Conservation (phyloP, 768 basidiomycete genomes). For the Leccinum subgranulosum region DNA sequence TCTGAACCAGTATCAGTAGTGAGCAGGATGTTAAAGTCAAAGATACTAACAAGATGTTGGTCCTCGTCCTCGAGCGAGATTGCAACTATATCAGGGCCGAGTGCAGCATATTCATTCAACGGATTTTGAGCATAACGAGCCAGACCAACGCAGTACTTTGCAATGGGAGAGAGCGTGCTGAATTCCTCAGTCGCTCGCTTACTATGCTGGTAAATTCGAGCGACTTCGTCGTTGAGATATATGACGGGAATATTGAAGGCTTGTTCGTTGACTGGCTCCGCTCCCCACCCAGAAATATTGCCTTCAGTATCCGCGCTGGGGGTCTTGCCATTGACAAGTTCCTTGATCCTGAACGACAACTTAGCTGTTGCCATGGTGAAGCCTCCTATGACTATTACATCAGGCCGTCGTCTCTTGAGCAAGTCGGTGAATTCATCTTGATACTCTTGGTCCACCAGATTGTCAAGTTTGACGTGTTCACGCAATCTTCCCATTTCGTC, state of each 20-base stretch:
- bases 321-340: slow-evolving; percentile 38
- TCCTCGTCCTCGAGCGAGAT: slow-evolving; percentile 82
- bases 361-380: slow-evolving; percentile 80
- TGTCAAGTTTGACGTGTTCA: slow-evolving; percentile 88
- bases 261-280: slow-evolving; percentile 38
- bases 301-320: slow-evolving; percentile 23
- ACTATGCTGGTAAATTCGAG: slow-evolving; percentile 91
- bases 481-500: slow-evolving; percentile 88
- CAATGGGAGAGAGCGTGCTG: slow-evolving; percentile 67
- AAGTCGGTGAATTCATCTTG: slow-evolving; percentile 77
- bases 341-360: slow-evolving; percentile 62
- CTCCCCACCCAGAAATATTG: slow-evolving; percentile 22
- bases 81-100: slow-evolving; percentile 80
- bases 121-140: slow-evolving; percentile 94
- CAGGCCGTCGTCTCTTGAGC: slow-evolving; percentile 78
- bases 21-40: background rate
- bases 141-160: slow-evolving; percentile 91
- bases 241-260: slow-evolving; percentile 66
- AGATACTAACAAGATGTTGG: slow-evolving; percentile 71
- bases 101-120: slow-evolving; percentile 88
- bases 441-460: slow-evolving; percentile 68
- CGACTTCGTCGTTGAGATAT: slow-evolving; percentile 88
- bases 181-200: slow-evolving; percentile 83
- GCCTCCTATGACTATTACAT: slow-evolving; percentile 87
- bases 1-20: slow-evolving; percentile 41